Conservation (phyloP, 805 yeast species). For the Candida nitratophila region DNA sequence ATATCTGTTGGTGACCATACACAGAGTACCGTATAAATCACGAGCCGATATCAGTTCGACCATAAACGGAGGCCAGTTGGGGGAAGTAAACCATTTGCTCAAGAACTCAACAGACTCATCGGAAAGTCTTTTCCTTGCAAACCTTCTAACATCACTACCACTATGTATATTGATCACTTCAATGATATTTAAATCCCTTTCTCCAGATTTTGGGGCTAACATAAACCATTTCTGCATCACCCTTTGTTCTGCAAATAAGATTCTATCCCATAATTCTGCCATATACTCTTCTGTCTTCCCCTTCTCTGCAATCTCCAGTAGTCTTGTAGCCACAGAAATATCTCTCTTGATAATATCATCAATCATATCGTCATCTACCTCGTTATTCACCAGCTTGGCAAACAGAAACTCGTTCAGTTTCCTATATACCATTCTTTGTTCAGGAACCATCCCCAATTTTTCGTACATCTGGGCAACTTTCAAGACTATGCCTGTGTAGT, state of each 20-base stretch:
- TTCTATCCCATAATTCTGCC: conserved; percentile 20
- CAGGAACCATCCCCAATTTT: conserved; percentile 48
- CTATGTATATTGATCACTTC: conserved; percentile 14
- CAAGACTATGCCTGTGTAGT: conserved; percentile 85
- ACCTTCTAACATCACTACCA: conserved; percentile 8
- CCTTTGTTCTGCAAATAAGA: conserved; percentile 19
- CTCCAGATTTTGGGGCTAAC: conserved; percentile 3
- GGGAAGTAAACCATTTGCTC: conserved; percentile 17
- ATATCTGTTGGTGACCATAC: conserved; percentile 38
- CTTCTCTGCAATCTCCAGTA: conserved; percentile 14
- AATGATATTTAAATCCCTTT: conserved; percentile 7
- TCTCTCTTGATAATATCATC: conserved; percentile 24
- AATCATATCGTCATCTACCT: conserved; percentile 14
- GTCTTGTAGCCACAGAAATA: conserved; percentile 19
- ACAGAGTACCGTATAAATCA: conserved; percentile 67
- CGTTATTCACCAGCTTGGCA: conserved; percentile 17
- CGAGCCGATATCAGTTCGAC: conserved; percentile 75
- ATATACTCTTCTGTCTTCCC: conserved; percentile 6
- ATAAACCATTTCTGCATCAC: conserved; percentile 12
- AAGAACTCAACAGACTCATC: conserved; percentile 13
- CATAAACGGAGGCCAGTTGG: conserved; percentile 65
- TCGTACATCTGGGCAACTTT: conserved; percentile 86
- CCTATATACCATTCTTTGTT: conserved; percentile 54
- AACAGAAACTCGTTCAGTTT: conserved; percentile 20
- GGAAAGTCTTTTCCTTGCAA: conserved; percentile 15